Conservation (phyloP, 306 rosid genomes). For the Ziziphus jujuba region DNA sequence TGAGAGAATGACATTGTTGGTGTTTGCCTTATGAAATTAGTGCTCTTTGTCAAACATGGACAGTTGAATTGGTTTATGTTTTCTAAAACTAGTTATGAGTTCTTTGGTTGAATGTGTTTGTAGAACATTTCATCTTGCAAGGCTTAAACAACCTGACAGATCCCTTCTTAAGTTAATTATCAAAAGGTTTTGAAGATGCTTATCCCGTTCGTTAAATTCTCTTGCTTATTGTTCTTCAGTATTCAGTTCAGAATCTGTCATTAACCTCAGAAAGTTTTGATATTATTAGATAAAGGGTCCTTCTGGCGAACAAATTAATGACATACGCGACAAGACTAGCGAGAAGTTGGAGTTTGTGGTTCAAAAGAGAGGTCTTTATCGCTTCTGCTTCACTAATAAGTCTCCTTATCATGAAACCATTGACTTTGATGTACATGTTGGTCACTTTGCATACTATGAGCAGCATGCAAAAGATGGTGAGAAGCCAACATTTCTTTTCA, state of each 20-base stretch:
- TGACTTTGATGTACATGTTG: slow-evolving; percentile 80
- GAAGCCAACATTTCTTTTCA: slow-evolving; percentile 13
- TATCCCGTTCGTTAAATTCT: background rate
- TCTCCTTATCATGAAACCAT: slow-evolving; percentile 79
- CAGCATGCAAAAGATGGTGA: slow-evolving; percentile 97
- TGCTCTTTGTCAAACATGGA: no score
- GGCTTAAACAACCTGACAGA: no score
- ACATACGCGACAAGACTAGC: slow-evolving; percentile 56
- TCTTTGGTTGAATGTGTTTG: no score
- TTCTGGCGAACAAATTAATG: slow-evolving; percentile 68
- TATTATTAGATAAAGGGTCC: slow-evolving; percentile 80
- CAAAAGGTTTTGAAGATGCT: background rate
- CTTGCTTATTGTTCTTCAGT: background rate
- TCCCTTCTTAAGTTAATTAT: background rate
- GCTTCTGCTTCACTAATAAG: slow-evolving; percentile 71
- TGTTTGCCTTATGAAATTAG: no score
- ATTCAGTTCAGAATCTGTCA: slow-evolving; percentile 5
- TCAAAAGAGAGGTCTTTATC: slow-evolving; percentile 58
- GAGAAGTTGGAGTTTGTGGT: slow-evolving; percentile 60
- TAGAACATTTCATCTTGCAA: no score
- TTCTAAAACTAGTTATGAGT: no score
- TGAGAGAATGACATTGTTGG: no score
- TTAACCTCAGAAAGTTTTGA: slow-evolving; percentile 2
- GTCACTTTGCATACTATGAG: slow-evolving; percentile 68
- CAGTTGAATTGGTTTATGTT: no score